phyloP scores from a whole-genome alignment of 1,284 basidiomycete genomes.

The Rhodotorula sp. region DNA sequence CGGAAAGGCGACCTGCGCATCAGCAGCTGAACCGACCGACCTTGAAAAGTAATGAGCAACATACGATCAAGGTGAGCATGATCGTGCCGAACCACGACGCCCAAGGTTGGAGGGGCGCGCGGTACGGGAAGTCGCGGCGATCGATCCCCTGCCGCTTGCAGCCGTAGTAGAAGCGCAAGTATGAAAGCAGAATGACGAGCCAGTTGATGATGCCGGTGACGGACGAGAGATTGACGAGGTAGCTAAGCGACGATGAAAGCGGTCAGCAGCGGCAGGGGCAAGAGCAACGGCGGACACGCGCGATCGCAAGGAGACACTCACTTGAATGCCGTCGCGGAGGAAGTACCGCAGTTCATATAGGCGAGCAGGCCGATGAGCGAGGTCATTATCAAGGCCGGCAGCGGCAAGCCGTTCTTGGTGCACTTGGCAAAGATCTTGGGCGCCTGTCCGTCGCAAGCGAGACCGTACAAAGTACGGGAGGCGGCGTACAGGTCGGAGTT shows the following conservation, averaged over 20 bases:
- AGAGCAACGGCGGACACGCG: neutral
- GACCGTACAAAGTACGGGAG: slow-evolving; percentile 77
- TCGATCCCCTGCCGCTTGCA: slow-evolving; percentile 60
- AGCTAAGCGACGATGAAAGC: neutral
- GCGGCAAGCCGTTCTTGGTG: slow-evolving; percentile 70
- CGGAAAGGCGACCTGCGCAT: slow-evolving; percentile 1
- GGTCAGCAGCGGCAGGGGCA: neutral
- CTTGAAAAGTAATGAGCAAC: neutral
- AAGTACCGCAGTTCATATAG: slow-evolving; percentile 56
- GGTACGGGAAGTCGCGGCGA: slow-evolving; percentile 59
- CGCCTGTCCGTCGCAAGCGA: slow-evolving; percentile 69
- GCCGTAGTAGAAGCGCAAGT: slow-evolving; percentile 69
- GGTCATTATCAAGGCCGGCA: slow-evolving; percentile 60
- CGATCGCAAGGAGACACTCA: slow-evolving; percentile 16
- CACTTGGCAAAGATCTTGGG: slow-evolving; percentile 61
- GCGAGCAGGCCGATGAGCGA: slow-evolving; percentile 57
- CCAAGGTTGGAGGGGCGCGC: slow-evolving; percentile 50
- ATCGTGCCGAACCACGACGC: slow-evolving; percentile 39
- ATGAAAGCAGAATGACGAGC: slow-evolving; percentile 63
- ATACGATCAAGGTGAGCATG: slow-evolving; percentile 15
- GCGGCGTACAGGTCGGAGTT: slow-evolving; percentile 73
- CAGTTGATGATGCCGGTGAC: slow-evolving; percentile 60
- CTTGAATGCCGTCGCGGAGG: slow-evolving; percentile 47
- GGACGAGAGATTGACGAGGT: slow-evolving; percentile 39
- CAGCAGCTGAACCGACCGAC: too few relatives aligned